These are phyloP conservation scores for Trifolium pratense DNA, from an alignment of 306 rosid genomes.

Conservation along the genomic window DNA sequence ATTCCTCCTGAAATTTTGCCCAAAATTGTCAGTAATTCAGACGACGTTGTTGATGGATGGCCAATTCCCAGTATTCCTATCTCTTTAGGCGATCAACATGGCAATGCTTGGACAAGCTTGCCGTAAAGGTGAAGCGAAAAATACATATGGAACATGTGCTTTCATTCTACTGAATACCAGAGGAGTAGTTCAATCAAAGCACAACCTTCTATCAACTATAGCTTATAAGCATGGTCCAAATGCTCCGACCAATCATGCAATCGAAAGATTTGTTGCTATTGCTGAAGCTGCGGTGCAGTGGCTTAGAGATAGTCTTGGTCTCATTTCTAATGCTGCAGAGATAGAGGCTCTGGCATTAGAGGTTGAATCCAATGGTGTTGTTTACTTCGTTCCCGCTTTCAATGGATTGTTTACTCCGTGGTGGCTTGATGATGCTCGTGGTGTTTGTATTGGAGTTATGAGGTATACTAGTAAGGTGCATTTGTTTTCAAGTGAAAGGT, in stretches of 20 bases:
- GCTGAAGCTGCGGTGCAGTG: slow-evolving; percentile 99
- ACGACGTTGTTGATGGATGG: slow-evolving; percentile 68
- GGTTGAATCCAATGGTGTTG: slow-evolving; percentile 74
- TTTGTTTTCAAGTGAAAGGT: slow-evolving; percentile 87
- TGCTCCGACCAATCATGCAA: slow-evolving; percentile 73
- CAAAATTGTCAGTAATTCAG: slow-evolving; percentile 78
- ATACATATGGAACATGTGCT: slow-evolving; percentile 95
- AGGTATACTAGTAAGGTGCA: slow-evolving; percentile 82
- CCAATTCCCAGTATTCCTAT: slow-evolving; percentile 78
- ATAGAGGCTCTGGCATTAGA: slow-evolving; percentile 68
- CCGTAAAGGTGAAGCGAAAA: slow-evolving; percentile 81
- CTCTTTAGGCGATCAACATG: slow-evolving; percentile 89
- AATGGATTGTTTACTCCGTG: slow-evolving; percentile 93
- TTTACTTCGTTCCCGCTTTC: slow-evolving; percentile 94
- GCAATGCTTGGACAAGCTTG: slow-evolving; percentile 93
- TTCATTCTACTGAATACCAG: slow-evolving; percentile 90
- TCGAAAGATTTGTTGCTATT: slow-evolving; percentile 94
- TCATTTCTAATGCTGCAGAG: slow-evolving; percentile 69
- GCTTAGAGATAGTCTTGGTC: slow-evolving; percentile 86
- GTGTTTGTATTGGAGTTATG: slow-evolving; percentile 81
- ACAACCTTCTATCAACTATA: slow-evolving; percentile 81
- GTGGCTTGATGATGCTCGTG: slow-evolving; percentile 99
- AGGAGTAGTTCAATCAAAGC: slow-evolving; percentile 59
- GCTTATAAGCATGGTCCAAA: slow-evolving; percentile 82
- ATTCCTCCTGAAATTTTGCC: slow-evolving; percentile 74